Base-by-base conservation (phyloP, 106 monocot species). In the Dioscorea dumetorum region DNA sequence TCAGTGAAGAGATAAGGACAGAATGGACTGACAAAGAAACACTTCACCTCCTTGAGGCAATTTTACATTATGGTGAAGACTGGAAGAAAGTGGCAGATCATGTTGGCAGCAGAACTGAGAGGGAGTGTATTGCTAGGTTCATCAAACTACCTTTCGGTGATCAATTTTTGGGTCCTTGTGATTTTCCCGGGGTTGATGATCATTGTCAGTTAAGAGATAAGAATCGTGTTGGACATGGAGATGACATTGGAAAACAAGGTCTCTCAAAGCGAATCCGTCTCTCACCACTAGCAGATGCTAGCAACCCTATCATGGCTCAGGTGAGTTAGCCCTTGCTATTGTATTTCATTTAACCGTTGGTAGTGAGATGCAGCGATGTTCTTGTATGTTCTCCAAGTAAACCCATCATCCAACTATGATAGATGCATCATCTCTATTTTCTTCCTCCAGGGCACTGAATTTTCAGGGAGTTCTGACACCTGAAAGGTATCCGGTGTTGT, bases 11-110 rank as follows among this genome's bases (percentile, higher is more conserved):
- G 23, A 63, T 64, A 48, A 92, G 70, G 72, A 62, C 83, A 24
- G 92, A 99, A n/a, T 99, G 97, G 97, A 89, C 81, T n/a, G 97
- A 99, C 67, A 99, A 99, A 58, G 97, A 99, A 63, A 90, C 84
- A 18, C 88, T 99, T 65, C 97, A 90, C 66, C 87, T 99, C 20
- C 84, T 99, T 61, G 97, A 99, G 69, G 92, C 92, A 8, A 48
- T 99, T 48, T 77, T 82, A 34, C 89, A 92, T 35, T 85, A 83
- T 75, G 89, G 84, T 41, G 97, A 92, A 71, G 97, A 99, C 69
- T 99, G 97, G 97, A 92, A 87, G 72, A 99, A 83, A 72, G 97
- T 99, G 33, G 79, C 84, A 17, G 87, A 91, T 24, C 84, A 99
- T 83, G 92, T 90, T 56, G 89, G 86, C 51, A 87, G 82, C 54